These are phyloP conservation scores for Pseudophaeomoniella oleicola DNA, from an alignment of 2,329 filamentous ascomycete species.

Conservation along the genomic window DNA sequence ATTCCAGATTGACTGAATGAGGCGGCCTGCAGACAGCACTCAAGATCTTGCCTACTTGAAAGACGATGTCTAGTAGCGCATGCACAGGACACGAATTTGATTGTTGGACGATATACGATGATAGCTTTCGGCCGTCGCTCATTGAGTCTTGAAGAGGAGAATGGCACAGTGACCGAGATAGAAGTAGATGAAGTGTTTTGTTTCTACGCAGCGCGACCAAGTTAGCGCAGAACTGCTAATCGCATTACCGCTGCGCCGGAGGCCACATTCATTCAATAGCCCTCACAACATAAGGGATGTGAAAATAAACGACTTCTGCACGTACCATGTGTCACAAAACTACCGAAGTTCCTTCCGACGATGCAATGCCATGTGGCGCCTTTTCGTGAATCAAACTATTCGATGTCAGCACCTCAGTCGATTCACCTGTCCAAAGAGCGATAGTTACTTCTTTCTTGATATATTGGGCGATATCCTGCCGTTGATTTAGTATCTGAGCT, in stretches of 20 bases:
- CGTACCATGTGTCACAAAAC: slow-evolving; percentile 94
- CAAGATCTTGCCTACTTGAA: no score
- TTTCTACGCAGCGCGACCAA: slow-evolving; percentile 45
- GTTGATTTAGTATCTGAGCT: slow-evolving; percentile 3
- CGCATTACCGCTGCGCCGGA: no score
- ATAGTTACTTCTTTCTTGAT: slow-evolving; percentile 73
- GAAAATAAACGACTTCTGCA: no score
- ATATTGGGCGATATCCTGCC: slow-evolving; percentile 81
- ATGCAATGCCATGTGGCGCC: slow-evolving; percentile 99
- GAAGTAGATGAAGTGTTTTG: slow-evolving; percentile 99
- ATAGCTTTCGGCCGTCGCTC: no score
- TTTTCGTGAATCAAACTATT: slow-evolving; percentile 87
- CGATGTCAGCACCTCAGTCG: slow-evolving; percentile 11
- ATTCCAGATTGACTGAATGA: no score
- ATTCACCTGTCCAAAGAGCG: slow-evolving; percentile 4
- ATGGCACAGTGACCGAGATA: slow-evolving; percentile 98
- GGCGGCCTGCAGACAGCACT: no score
- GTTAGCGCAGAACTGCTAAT: neutral
- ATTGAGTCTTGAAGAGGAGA: slow-evolving; percentile 98
- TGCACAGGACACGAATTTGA: no score
- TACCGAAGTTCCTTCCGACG: slow-evolving; percentile 95
- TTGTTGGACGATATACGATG: no score
- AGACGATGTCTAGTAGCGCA: no score
- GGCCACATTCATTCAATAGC: no score
- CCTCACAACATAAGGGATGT: no score